Evolutionary conservation across 148 eudicot genomes (phyloP), one percentile per base, ranked within the genome.

Genomic region (Dianthus caryophyllus): DNA sequence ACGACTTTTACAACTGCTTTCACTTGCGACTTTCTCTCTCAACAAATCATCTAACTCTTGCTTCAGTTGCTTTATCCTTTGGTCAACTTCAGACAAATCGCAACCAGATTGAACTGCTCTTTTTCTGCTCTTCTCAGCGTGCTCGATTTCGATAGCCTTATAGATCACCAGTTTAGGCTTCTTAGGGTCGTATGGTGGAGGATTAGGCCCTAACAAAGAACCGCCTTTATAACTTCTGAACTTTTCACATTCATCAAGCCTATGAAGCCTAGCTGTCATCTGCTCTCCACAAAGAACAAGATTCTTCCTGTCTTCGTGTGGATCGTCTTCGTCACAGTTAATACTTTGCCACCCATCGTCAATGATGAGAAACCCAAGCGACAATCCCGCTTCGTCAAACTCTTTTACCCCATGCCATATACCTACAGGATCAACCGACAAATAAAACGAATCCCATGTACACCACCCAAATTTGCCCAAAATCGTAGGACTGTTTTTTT

Each of bases 271-370:
- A 0, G 85, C 85, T 20, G 85, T 84, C 88, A 87, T 82, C 64
- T 87, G 92, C 69, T 84, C 76, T 47, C 92, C 92, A 4, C 87
- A 84, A 43, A 80, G 54, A 50, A 84, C 77, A 24, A 84, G 82
- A 36, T 76, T 74, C 61, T 73, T 75, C 7, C 83, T 61, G 5
- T 84, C 92, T 54, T 69, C 64, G 24, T 72, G 1, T 1, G 72
- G 82, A 26, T 82, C 77, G 22, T 81, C 75, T 4, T 51, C 78
- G 38, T 87, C 88, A 1, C 74, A 21, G 61, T 80, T 87, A 29
- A 79, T 54, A 53, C 87, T 82, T 55, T 84, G 92, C 92, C 91
- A 87, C 11, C 88, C 91, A 80, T 87, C 91, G 50, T 87, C 88
- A 44, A 87, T 84, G 50, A 87, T 82, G 33, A 84, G 68, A 59